Percentiles rank a stretch among this genome's conserved stretches.
Evolutionary conservation across 371 early-diverging fungal species (phyloP).

Genomic region (Mortierella sp.): DNA sequence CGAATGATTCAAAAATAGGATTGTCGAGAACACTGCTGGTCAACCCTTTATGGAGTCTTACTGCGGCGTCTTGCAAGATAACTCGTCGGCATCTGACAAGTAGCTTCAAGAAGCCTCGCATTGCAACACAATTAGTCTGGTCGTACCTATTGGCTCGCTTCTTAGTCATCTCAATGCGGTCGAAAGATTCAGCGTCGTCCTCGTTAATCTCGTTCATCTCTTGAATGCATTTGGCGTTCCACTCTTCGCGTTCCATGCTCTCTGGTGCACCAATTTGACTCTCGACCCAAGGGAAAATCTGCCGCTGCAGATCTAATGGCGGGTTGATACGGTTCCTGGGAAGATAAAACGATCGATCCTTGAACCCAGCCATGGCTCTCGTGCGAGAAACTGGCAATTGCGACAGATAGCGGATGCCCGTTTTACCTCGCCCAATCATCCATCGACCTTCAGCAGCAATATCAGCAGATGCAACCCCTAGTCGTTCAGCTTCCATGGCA

Average conservation of each 20-base stretch:
- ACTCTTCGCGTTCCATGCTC: background rate
- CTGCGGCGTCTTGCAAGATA: slow-evolving; percentile 3
- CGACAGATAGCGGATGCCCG: slow-evolving; percentile 13
- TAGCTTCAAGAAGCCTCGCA: background rate
- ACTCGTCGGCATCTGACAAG: slow-evolving; percentile 6
- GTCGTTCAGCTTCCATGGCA: slow-evolving; percentile 7
- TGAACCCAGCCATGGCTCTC: slow-evolving; percentile 18
- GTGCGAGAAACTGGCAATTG: slow-evolving; percentile 4
- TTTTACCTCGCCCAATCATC: slow-evolving; percentile 15
- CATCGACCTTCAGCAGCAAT: slow-evolving; percentile 18
- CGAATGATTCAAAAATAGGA: background rate
- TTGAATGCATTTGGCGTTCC: background rate
- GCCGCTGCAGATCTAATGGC: background rate
- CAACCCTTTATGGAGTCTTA: background rate
- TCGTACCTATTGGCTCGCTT: background rate
- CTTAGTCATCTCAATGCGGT: background rate
- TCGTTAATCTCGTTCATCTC: slow-evolving; percentile 13
- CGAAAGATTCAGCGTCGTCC: background rate
- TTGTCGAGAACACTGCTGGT: background rate
- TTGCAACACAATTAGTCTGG: background rate
- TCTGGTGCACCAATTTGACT: slow-evolving; percentile 1
- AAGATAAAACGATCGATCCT: slow-evolving; percentile 1
- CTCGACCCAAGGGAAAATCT: slow-evolving; percentile 31
- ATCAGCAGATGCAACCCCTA: slow-evolving; percentile 4
- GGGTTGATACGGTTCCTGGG: slow-evolving; percentile 4